Evolutionary conservation across 441 rosid genomes (phyloP), one percentile per base, ranked within the genome.

Genomic region (Aleurites moluccanus): DNA sequence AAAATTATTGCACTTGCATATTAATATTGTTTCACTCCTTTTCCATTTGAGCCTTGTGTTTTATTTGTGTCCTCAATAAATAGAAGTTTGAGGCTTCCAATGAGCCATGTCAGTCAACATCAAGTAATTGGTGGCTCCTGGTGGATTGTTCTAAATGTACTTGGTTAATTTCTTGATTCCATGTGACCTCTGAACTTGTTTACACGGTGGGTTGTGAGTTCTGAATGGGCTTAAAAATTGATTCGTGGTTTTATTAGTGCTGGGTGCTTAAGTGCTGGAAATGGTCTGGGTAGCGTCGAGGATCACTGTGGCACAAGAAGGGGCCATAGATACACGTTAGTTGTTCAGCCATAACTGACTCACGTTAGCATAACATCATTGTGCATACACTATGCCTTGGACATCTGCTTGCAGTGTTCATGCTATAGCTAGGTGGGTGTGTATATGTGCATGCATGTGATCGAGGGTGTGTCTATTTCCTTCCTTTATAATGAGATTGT

Each of bases 401-500:
- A 35, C 9, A 28, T 28, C 8, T 68, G 72, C 40, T 33, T 52
- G 72, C 72, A 4, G 16, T 4, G 44, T 16, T 49, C 21, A 16
- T 44, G 40, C 40, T 15, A 30, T 66, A 44, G 18, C 9, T 40
- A 27, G 25, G 35, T 47, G 70, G 33, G 18, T 25, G 57, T 18
- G 23, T 50, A 20, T 27, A 49, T 50, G 20, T 25, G 55, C 10
- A 10, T 2, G 33, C 30, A 1, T 10, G 10, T 40, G 18, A 68
- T 30, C 0, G n/a, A 18, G n/a, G 25, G 30, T 50, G 57, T 49
- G 16, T 74, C 55, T 71, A 16, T 70, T 62, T 53, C 47, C 44
- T 76, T 69, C 69, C 78, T 56, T 82, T 69, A 59, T 79, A 47
- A 6, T 44, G 66, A 63, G 42, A 47, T 72, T 85, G 23, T 73